phyloP scores from a whole-genome alignment of 768 basidiomycete species.

The Brasilioporus rufonigricans region DNA sequence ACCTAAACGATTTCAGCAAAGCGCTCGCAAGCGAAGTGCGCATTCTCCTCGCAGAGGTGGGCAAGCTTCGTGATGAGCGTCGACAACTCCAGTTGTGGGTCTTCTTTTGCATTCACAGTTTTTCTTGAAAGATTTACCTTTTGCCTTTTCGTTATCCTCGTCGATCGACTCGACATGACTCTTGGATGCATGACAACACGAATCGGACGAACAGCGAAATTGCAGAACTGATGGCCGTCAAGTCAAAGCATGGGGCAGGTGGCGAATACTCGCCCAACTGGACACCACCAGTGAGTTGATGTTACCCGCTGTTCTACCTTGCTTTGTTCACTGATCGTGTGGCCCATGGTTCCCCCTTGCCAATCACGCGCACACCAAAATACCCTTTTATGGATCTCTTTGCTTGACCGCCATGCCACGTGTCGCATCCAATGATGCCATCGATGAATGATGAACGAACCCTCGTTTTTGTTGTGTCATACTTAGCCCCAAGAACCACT shows the following conservation, averaged over 20 bases:
- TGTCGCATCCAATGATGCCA: background rate
- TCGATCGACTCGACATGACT: background rate
- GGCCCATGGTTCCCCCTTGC: background rate
- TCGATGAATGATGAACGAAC: background rate
- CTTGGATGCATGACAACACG: background rate
- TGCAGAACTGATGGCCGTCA: constrained; percentile 77
- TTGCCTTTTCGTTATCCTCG: background rate
- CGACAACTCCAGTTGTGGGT: constrained; percentile 55
- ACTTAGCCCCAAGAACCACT: constrained; percentile 34
- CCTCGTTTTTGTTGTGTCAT: background rate
- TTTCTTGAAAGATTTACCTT: background rate
- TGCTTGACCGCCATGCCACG: background rate
- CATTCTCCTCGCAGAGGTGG: constrained; percentile 58
- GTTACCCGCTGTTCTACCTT: background rate
- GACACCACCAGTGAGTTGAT: constrained; percentile 52
- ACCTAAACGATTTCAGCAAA: constrained; percentile 61
- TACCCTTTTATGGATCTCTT: background rate
- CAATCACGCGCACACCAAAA: background rate
- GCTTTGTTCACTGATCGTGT: background rate
- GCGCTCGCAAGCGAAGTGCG: constrained; percentile 61
- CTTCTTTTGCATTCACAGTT: background rate
- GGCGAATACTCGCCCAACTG: constrained; percentile 79
- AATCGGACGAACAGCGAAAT: constrained; percentile 57
- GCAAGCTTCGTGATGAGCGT: constrained; percentile 59
- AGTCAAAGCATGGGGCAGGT: constrained; percentile 77